These are phyloP conservation scores for Phanerochaete carnosa DNA, from an alignment of 768 basidiomycete genomes.

Conservation along the genomic window DNA sequence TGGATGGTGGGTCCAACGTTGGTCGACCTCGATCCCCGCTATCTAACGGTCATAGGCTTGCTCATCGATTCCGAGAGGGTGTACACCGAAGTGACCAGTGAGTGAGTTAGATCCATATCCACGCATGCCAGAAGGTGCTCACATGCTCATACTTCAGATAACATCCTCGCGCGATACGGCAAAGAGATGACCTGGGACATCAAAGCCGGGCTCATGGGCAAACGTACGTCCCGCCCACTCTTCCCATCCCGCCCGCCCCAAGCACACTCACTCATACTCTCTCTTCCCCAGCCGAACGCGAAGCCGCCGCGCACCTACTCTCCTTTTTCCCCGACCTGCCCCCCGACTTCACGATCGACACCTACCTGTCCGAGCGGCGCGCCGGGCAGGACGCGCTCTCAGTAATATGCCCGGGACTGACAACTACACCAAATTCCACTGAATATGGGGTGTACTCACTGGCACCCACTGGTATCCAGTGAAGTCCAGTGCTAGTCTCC, in stretches of 20 bases:
- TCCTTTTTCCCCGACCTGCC: slow-evolving; percentile 75
- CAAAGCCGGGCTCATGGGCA: slow-evolving; percentile 87
- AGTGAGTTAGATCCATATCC: slow-evolving; percentile 20
- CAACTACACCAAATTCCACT: too few species aligned
- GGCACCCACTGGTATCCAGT: too few species aligned
- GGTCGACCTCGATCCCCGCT: not conserved
- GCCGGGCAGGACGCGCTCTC: slow-evolving; percentile 56
- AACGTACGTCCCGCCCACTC: slow-evolving; percentile 52
- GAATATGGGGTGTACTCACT: too few species aligned
- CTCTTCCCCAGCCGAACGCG: slow-evolving; percentile 51
- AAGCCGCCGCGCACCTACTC: slow-evolving; percentile 63
- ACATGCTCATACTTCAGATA: slow-evolving; percentile 42
- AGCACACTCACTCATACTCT: not conserved
- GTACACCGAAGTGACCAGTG: slow-evolving; percentile 79
- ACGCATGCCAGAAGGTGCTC: not conserved
- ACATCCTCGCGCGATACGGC: slow-evolving; percentile 68
- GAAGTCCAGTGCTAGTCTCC: too few species aligned
- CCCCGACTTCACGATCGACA: slow-evolving; percentile 47
- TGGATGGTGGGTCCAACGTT: slow-evolving; percentile 27
- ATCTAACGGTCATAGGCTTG: slow-evolving; percentile 42
- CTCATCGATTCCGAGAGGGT: slow-evolving; percentile 77
- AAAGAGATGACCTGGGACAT: slow-evolving; percentile 86
- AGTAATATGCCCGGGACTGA: too few species aligned
- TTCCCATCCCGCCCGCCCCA: not conserved
- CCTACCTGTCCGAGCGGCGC: slow-evolving; percentile 56